These are phyloP conservation scores for Polyporus arcularius DNA, from an alignment of 768 basidiomycete species.

Conservation along the genomic window DNA sequence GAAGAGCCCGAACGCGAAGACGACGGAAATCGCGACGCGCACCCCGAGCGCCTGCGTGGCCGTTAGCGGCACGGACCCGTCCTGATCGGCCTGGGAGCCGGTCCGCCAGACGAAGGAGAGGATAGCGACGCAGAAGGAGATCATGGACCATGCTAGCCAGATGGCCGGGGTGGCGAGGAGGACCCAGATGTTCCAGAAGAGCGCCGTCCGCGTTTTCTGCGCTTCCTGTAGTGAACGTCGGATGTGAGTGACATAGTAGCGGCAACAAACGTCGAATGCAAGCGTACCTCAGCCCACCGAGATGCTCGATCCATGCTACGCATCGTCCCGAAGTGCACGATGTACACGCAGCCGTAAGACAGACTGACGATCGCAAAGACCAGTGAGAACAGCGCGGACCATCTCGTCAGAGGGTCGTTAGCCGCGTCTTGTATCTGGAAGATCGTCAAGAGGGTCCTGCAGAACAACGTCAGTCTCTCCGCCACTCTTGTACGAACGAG, in stretches of 20 bases:
- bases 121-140: constrained; percentile 63
- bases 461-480: background rate
- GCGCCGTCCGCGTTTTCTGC: constrained; percentile 45
- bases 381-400: constrained; percentile 62
- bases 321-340: constrained; percentile 72
- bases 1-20: constrained; percentile 59
- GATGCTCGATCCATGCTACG: constrained; percentile 69
- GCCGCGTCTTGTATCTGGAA: constrained; percentile 58
- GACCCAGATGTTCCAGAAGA: constrained; percentile 71
- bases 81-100: constrained; percentile 46
- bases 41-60: constrained; percentile 46
- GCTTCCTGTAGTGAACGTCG: constrained; percentile 50
- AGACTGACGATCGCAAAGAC: constrained; percentile 70
- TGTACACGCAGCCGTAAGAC: constrained; percentile 73
- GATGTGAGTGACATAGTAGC: background rate
- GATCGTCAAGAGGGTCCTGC: constrained; percentile 63
- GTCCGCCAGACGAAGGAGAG: constrained; percentile 69
- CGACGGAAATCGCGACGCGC: constrained; percentile 54
- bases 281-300: constrained; percentile 65
- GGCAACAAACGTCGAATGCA: background rate
- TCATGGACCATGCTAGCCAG: constrained; percentile 77
- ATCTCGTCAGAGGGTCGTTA: constrained; percentile 62
- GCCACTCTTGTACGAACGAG: background rate
- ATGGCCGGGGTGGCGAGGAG: constrained; percentile 65
- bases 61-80: constrained; percentile 37